Conservation (phyloP, 1,284 basidiomycete genomes). For the Violaceomyces palustris region DNA sequence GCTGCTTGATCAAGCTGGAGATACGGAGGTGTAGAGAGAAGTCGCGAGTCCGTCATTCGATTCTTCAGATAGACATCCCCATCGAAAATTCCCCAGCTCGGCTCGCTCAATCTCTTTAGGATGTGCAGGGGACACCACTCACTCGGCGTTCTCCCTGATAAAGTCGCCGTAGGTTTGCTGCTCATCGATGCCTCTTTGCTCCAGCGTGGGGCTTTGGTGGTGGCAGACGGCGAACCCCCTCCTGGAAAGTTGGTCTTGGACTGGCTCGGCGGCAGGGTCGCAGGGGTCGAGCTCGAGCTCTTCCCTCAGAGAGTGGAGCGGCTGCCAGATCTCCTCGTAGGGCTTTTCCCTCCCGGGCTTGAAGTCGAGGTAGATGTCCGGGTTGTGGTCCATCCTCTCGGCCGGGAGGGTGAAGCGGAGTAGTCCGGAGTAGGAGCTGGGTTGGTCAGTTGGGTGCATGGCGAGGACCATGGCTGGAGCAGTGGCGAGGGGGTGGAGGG, state of each 20-base stretch:
- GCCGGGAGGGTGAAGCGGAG: constrained; percentile 12
- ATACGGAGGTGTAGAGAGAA: too few species aligned
- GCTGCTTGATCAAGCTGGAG: constrained; percentile 7
- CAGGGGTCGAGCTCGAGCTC: constrained; percentile 3
- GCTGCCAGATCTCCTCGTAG: constrained; percentile 8
- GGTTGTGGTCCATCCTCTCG: constrained; percentile 11
- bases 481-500: too few species aligned
- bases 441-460: too few species aligned
- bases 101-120: too few species aligned
- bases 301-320: constrained; percentile 7
- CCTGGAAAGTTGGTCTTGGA: constrained; percentile 5
- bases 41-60: too few species aligned
- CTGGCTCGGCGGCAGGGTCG: neutral
- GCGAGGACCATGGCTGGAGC: too few species aligned
- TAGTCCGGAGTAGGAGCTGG: too few species aligned
- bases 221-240: constrained; percentile 11
- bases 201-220: constrained; percentile 3
- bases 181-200: constrained; percentile 6
- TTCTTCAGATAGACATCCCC: too few species aligned
- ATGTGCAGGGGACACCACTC: too few species aligned
- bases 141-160: constrained; percentile 7
- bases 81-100: too few species aligned
- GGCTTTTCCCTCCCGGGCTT: constrained; percentile 11
- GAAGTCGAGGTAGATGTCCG: constrained; percentile 6
- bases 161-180: constrained; percentile 10